Percentiles rank a stretch among this genome's conserved stretches.
Evolutionary conservation across 768 basidiomycete genomes (phyloP).

Genomic region (Pulveroboletus frians): DNA sequence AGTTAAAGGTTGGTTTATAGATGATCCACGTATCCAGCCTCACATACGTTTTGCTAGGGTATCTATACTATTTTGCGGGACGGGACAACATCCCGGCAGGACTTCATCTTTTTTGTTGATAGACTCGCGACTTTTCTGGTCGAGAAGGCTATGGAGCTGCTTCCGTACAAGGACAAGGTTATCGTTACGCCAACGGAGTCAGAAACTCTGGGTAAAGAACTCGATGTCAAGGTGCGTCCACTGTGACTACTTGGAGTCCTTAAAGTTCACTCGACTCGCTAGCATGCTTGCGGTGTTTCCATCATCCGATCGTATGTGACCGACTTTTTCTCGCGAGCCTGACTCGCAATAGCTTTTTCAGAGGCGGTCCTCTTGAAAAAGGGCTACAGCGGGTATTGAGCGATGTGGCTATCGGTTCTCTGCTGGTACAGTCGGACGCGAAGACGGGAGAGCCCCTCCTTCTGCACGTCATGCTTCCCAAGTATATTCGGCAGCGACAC

Average conservation of each 20-base stretch:
- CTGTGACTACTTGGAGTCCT: background rate
- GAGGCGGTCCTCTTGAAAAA: conserved; percentile 85
- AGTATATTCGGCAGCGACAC: conserved; percentile 59
- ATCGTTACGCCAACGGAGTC: conserved; percentile 66
- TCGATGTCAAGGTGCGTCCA: conserved; percentile 51
- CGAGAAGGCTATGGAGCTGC: conserved; percentile 75
- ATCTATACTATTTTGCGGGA: conserved; percentile 86
- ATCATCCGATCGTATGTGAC: conserved; percentile 77
- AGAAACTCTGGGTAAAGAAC: conserved; percentile 53
- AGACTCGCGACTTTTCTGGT: conserved; percentile 79
- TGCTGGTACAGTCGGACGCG: conserved; percentile 86
- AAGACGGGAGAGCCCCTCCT: conserved; percentile 84
- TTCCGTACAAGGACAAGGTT: conserved; percentile 62
- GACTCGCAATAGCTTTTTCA: conserved; percentile 26
- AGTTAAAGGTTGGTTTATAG: conserved; percentile 56
- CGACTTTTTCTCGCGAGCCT: background rate
- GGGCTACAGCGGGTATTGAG: conserved; percentile 87
- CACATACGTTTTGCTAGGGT: conserved; percentile 46
- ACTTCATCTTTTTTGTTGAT: conserved; percentile 92
- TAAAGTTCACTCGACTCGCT: background rate
- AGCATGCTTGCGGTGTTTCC: conserved; percentile 83
- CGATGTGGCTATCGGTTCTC: conserved; percentile 80
- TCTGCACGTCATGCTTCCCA: conserved; percentile 76
- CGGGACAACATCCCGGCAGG: conserved; percentile 61
- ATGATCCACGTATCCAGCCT: background rate